phyloP scores from a whole-genome alignment of 805 yeast species.

The Metschnikowia reukaufii region DNA sequence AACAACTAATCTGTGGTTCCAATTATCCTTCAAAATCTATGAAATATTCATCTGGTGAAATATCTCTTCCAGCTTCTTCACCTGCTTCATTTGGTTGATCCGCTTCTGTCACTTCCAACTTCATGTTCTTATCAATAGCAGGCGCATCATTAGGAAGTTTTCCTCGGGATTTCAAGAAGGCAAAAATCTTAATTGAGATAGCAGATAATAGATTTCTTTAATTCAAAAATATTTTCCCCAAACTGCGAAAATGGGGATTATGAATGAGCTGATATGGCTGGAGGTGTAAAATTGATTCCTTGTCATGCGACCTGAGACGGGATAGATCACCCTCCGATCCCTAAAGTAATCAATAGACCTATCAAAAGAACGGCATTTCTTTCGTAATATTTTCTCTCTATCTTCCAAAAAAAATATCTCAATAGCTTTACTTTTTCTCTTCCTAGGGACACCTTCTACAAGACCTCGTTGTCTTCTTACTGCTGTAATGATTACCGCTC shows the following conservation, averaged over 20 bases:
- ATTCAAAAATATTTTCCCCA: not conserved
- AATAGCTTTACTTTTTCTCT: conserved; percentile 3
- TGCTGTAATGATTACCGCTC: not conserved
- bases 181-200: conserved; percentile 1
- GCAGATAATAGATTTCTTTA: not conserved
- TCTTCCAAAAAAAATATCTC: not conserved
- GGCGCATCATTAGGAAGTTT: not conserved
- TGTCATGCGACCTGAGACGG: not conserved
- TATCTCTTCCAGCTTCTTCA: no score
- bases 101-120: no score
- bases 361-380: not conserved
- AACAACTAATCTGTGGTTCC: no score
- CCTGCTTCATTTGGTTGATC: no score
- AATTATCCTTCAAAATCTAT: no score
- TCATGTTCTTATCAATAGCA: not conserved
- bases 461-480: not conserved
- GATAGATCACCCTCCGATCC: not conserved
- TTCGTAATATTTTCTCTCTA: conserved; percentile 2
- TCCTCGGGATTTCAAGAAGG: conserved; percentile 1
- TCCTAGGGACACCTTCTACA: not conserved
- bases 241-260: conserved; percentile 1
- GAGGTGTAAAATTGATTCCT: not conserved
- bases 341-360: conserved; percentile 1
- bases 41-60: no score
- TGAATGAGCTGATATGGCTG: conserved; percentile 3